Evolutionary conservation across 371 early-diverging fungal species (phyloP), one percentile per base, ranked within the genome.

Genomic region (Racocetra persica): DNA sequence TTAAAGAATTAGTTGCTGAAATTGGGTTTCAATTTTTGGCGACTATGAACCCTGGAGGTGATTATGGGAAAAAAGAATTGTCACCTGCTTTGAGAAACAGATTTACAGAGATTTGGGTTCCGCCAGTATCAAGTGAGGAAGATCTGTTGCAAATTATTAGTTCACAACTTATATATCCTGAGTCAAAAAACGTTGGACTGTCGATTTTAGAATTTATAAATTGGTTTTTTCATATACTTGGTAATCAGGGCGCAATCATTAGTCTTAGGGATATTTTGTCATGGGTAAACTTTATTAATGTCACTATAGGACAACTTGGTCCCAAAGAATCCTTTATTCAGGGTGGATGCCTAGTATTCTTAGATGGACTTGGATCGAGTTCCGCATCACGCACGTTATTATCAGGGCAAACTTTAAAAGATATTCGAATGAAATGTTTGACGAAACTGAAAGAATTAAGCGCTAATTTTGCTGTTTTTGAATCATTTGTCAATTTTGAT

Each of bases 31-130:
- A 93, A 76, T 97, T 99, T 84, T 86, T 99, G 71, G 99, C 99
- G n/a, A 99, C 99, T 2, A 99, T 99, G 99, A 99, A 99, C 87
- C 99, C 99, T 13, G 98, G 99, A 77, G 99, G 98, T 74, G 99
- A 99, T 86, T 98, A 97, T 87, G 99, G 99, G 74, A 99, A 99
- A 88, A 98, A 98, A 88, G 99, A 99, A 86, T 91, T 99, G 16
- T 96, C 97, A n/a, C 99, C 99, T 51, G 99, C 99, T 3, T 91
- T 99, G 69, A 93, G 99, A 75, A 99, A 99, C 86, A 94, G 99
- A 82, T 99, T 99, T 86, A 99, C 99, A 2, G 99, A 99, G 84
- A 94, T 99, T 18, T 99, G 98, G 98, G 98, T 97, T 0, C 96
- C 97, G 6, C 88, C 93, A 26, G 93, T 98, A 3, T 90, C 90